A percentile compares a stretch with the other conserved stretches of the same genome.
Evolutionary conservation across 139 green algal genomes (phyloP).

Genomic region (Pseudopediastrum boryanum): DNA sequence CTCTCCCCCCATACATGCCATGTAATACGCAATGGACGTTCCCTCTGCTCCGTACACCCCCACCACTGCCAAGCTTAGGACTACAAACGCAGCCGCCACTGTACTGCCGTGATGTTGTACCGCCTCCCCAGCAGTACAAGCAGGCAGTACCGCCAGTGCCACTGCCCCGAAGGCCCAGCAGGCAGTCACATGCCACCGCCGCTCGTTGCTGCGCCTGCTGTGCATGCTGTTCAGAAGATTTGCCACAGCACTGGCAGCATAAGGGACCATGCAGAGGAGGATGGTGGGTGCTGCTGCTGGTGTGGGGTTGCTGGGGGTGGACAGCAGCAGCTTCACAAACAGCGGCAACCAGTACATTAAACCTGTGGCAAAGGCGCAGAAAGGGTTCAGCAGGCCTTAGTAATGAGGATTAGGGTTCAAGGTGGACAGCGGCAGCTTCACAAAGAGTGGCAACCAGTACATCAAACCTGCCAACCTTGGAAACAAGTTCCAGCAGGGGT

Average conservation of each 20-base stretch:
- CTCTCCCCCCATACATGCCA: constrained; percentile 23
- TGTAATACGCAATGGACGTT: constrained; percentile 23
- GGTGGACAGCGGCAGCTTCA: not conserved
- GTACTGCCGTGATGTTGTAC: not conserved
- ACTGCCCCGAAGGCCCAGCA: constrained; percentile 10
- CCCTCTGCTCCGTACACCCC: constrained; percentile 29
- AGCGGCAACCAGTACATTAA: constrained; percentile 19
- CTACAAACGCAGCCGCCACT: not conserved
- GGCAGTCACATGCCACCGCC: constrained; percentile 12
- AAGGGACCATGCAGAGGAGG: not conserved
- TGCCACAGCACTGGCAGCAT: not conserved
- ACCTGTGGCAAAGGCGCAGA: not conserved
- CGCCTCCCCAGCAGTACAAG: too few species aligned
- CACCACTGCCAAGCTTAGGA: constrained; percentile 17
- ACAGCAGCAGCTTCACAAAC: not conserved
- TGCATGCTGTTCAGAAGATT: constrained; percentile 3
- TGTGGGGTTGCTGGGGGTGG: not conserved
- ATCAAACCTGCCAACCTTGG: not conserved
- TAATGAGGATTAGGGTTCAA: too few species aligned
- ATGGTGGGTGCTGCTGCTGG: not conserved
- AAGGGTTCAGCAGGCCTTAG: too few species aligned
- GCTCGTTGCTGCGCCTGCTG: constrained; percentile 23
- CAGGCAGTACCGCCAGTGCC: constrained; percentile 17
- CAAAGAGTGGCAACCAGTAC: constrained; percentile 24
- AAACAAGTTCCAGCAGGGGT: too few species aligned